Base-by-base conservation (phyloP, 2,329 filamentous ascomycete species). In the Phialemonium atrogriseum region DNA sequence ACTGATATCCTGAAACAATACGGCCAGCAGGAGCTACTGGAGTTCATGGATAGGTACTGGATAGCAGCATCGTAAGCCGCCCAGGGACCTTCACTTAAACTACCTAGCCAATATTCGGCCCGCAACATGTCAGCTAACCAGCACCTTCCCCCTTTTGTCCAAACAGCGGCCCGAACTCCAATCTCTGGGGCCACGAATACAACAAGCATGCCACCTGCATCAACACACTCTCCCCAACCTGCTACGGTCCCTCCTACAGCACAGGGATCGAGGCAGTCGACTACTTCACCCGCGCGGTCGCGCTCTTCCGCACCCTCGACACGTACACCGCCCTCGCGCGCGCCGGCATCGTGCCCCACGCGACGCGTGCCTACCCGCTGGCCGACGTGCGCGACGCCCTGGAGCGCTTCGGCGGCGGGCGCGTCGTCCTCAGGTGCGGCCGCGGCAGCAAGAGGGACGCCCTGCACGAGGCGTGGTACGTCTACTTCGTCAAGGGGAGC, bases 161-260 rank as follows among this genome's bases (percentile, higher is more conserved):
- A n/a, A 5, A 23, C 32, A 41, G 56, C 33, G 59, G 58, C 16
- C 48, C 52, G 14, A 63, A 64, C 41, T 47, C 56, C 19, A 51
- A 58, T 32, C 50, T 84, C 45, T 84, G 80, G 80, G 65, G 73
- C 44, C 77, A 82, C 54, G 80, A 84, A 49, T 84, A 77, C 71
- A 65, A 68, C 52, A 83, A 81, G 52, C 79, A 84, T 51, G 80
- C 73, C 19, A 83, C 79, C 10, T 84, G 80, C 57, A 75, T 84
- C 47, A 77, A 73, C 49, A 84, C 80, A 0, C 68, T 84, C 27
- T 58, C 77, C 3, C 70, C 77, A 0, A 48, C 58, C 13, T 84
- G 80, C 64, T 84, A 84, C 58, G 59, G 60, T 22, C 57, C 68
- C 34, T 69, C 71, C 46, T 59, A 64, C 50, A 39, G 30, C 6